Base-by-base conservation (phyloP, 805 yeast genomes). In the Ogataea thermomethanolica region DNA sequence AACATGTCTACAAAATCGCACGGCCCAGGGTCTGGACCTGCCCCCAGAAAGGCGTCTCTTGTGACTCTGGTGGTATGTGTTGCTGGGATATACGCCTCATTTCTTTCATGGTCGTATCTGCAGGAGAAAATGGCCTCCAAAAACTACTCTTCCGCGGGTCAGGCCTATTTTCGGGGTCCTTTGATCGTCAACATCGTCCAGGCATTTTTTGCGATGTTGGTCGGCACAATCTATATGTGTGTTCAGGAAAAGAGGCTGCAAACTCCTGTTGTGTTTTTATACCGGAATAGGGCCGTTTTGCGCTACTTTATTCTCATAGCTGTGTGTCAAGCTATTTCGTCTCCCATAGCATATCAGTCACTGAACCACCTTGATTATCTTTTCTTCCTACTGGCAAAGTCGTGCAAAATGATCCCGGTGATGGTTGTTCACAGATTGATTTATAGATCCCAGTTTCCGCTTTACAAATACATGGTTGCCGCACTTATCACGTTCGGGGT, bases 391-490 rank as follows among this genome's bases (percentile, higher is more conserved):
- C 71, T 93, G 45, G 95, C 96, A 13, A 93, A 93, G 58, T 83
- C 95, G 39, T 91, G 98, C 60, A 93, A 93, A 55, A 71, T 93
- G 61, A 78, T 93, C 15, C 99, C 99, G 0, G 95, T 91, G n/a
- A 80, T 93, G 83, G 58, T 85, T 25, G 84, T 93, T 3, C 96
- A 89, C 55, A 65, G 81, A 42, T 50, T 79, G 11, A 53, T 86
- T 9, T 91, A 89, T 64, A 71, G 83, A 30, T 77, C 84, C 4
- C 65, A 63, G 38, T 91, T 87, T 60, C 89, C 96, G 0, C 39
- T 62, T 2, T 79, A 81, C 64, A 93, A 93, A 62, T 85, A 85
- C 57, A 44, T 76, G 11, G 95, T 91, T 13, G 96, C 95, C 0
- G 48, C 67, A 0, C 55, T 74, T n/a, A 91, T 93, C 15, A 90